Evolutionary conservation across 2,329 filamentous ascomycete genomes (phyloP).

Genomic region (Microdochium trichocladiopsis): DNA sequence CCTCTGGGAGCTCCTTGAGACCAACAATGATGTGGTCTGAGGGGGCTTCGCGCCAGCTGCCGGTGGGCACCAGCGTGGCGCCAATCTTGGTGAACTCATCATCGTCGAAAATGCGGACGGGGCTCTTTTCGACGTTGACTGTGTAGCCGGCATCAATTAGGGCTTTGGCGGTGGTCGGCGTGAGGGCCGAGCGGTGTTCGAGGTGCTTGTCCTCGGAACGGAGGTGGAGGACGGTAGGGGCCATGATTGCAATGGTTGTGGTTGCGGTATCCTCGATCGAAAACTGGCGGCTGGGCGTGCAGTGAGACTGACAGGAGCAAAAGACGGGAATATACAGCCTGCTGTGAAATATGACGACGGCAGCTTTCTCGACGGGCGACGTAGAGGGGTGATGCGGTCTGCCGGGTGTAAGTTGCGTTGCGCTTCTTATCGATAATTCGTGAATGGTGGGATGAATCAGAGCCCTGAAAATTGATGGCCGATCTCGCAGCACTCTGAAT

Average conservation of each 20-base stretch:
- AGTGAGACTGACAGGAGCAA: too few species aligned
- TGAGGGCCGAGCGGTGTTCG: conserved; percentile 39
- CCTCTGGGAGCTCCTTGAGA: conserved; percentile 71
- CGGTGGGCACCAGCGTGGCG: conserved; percentile 57
- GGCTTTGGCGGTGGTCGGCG: conserved; percentile 43
- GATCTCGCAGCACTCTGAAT: background rate
- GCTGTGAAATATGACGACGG: too few species aligned
- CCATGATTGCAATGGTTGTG: conserved; percentile 8
- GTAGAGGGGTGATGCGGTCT: background rate
- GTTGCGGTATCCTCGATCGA: background rate
- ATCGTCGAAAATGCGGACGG: conserved; percentile 60
- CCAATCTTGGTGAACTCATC: conserved; percentile 56
- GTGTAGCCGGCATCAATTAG: conserved; percentile 64
- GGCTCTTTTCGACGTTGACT: conserved; percentile 60
- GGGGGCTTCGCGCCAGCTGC: conserved; percentile 62
- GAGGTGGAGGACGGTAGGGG: conserved; percentile 39
- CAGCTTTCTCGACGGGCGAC: background rate
- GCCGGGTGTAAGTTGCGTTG: background rate
- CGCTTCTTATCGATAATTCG: background rate
- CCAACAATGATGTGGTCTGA: conserved; percentile 65
- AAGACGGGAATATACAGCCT: too few species aligned
- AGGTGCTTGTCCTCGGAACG: conserved; percentile 53
- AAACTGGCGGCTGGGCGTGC: too few species aligned
- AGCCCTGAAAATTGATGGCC: background rate
- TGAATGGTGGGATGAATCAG: background rate